These are phyloP conservation scores for Diaporthe sp. DNA, from an alignment of 2,329 filamentous ascomycete genomes.

Conservation along the genomic window DNA sequence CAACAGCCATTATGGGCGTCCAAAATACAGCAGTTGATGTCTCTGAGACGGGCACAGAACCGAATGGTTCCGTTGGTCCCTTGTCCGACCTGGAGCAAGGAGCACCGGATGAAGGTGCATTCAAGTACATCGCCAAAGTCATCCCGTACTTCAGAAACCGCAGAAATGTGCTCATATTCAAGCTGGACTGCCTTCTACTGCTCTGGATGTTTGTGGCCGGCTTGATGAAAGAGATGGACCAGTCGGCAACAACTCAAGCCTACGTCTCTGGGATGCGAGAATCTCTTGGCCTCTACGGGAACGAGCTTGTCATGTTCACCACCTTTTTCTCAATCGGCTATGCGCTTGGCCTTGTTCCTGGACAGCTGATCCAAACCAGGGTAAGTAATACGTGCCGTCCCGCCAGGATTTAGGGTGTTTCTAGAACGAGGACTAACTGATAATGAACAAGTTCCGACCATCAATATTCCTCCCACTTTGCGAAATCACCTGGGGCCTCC, in stretches of 20 bases:
- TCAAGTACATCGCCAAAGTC: slow-evolving; percentile 37
- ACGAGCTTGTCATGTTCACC: slow-evolving; percentile 32
- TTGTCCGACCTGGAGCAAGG: slow-evolving; percentile 10
- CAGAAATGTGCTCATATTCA: slow-evolving; percentile 50
- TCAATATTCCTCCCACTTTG: slow-evolving; percentile 49
- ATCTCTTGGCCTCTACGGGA: slow-evolving; percentile 22
- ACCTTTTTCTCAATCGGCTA: slow-evolving; percentile 32
- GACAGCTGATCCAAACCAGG: slow-evolving; percentile 39
- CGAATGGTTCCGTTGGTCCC: not conserved
- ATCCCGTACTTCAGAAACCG: slow-evolving; percentile 48
- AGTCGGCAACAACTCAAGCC: slow-evolving; percentile 51
- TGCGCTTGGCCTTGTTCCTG: slow-evolving; percentile 25
- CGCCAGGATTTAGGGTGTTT: not conserved
- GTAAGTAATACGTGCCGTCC: slow-evolving; percentile 4
- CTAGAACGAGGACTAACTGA: not conserved
- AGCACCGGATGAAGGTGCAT: not conserved
- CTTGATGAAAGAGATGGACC: slow-evolving; percentile 53
- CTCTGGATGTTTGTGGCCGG: slow-evolving; percentile 53
- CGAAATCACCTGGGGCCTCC: slow-evolving; percentile 51
- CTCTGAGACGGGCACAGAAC: not conserved
- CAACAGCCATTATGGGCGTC: not conserved
- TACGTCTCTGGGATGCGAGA: slow-evolving; percentile 53
- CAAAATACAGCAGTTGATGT: not conserved
- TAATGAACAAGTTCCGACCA: slow-evolving; percentile 31
- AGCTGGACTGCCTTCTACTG: slow-evolving; percentile 51